Evolutionary conservation across 345 rosid species (phyloP).

Genomic region (Clarkia xantiana): DNA sequence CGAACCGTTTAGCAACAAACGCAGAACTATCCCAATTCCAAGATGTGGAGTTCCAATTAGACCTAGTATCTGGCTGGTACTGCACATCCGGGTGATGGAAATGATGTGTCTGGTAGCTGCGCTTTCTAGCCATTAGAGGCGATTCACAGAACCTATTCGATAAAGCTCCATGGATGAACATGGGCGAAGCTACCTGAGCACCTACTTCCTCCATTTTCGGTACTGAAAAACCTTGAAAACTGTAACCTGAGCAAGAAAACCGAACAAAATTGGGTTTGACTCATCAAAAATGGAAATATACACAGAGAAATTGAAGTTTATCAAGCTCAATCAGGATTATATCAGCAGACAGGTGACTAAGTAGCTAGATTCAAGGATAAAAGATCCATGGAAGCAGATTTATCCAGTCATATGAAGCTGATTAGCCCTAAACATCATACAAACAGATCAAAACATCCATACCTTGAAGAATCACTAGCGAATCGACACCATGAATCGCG

Average conservation of each 20-base stretch:
- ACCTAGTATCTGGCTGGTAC: conserved; percentile 17
- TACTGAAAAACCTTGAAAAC: conserved; percentile 3
- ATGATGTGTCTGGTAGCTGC: conserved; percentile 35
- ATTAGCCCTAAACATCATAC: conserved; percentile 1
- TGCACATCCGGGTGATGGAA: conserved; percentile 12
- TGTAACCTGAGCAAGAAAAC: conserved; percentile 2
- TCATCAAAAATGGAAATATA: not conserved
- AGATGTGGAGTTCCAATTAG: conserved; percentile 51
- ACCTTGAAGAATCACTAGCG: conserved; percentile 10
- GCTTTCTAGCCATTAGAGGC: conserved; percentile 42
- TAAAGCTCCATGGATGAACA: conserved; percentile 41
- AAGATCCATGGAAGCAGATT: not conserved
- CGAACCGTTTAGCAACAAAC: conserved; percentile 50
- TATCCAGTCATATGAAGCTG: conserved; percentile 4
- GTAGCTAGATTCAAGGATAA: not conserved
- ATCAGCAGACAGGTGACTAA: not conserved
- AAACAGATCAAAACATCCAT: not conserved
- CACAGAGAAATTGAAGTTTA: not conserved
- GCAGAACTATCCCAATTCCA: conserved; percentile 79
- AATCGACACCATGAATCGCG: conserved; percentile 3
- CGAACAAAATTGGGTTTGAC: not conserved
- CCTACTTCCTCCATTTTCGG: conserved; percentile 68
- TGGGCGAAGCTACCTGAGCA: conserved; percentile 48
- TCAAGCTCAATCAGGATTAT: not conserved
- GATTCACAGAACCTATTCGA: conserved; percentile 27